Conservation (phyloP, 2,329 filamentous ascomycete genomes). For the Monilinia aucupariae region DNA sequence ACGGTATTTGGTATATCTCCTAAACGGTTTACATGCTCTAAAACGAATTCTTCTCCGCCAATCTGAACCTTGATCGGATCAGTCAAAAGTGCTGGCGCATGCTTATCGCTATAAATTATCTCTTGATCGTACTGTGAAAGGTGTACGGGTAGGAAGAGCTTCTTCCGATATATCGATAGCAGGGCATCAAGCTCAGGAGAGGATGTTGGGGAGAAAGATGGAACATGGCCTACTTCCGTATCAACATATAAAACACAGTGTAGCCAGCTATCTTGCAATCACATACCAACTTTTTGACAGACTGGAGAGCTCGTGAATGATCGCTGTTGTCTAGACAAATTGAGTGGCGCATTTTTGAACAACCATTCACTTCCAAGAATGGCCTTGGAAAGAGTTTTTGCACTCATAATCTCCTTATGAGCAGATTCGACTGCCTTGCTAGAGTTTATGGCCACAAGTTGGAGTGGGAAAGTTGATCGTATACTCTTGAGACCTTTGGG, state of each 20-base stretch:
- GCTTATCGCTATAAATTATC: conserved; percentile 46
- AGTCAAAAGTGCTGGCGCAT: conserved; percentile 44
- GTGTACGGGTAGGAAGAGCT: conserved; percentile 57
- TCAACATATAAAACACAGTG: not conserved
- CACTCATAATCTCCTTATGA: conserved; percentile 21
- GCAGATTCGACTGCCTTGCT: not conserved
- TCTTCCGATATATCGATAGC: conserved; percentile 50
- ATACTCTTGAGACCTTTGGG: not conserved
- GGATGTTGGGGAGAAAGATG: conserved; percentile 45
- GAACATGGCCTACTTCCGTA: conserved; percentile 25
- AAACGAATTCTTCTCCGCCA: conserved; percentile 43
- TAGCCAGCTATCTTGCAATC: not conserved
- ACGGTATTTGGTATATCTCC: conserved; percentile 24
- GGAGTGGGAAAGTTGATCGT: not conserved
- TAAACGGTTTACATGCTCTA: conserved; percentile 28
- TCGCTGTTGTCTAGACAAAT: conserved; percentile 21
- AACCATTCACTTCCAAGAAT: conserved; percentile 24
- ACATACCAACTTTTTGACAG: conserved; percentile 28
- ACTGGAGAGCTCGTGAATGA: conserved; percentile 31
- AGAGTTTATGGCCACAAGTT: not conserved
- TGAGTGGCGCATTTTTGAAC: conserved; percentile 16
- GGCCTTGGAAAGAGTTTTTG: conserved; percentile 18
- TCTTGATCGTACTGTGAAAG: conserved; percentile 49
- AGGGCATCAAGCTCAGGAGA: conserved; percentile 48
- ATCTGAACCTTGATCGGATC: conserved; percentile 56